Evolutionary conservation across 169 alveolate genomes (phyloP).

Genomic region (Neospora caninum): DNA sequence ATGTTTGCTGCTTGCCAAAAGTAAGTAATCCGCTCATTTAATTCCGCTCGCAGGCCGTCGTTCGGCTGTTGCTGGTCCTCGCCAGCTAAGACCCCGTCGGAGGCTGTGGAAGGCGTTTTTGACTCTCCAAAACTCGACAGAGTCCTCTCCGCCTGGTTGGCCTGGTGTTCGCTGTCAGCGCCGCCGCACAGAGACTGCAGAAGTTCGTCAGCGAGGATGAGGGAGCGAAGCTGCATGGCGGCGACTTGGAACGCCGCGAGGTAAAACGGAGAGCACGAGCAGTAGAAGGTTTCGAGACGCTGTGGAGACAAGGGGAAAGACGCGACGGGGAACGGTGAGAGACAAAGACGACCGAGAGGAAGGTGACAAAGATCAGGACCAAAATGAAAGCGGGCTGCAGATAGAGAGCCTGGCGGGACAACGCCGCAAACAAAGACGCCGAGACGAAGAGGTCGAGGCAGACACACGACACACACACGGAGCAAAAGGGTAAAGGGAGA

Average conservation of each 20-base stretch:
- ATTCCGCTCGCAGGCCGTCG: background rate
- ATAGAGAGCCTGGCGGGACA: too few species aligned
- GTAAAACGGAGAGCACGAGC: background rate
- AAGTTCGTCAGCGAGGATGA: constrained; percentile 45
- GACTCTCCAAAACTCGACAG: background rate
- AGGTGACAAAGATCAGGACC: too few species aligned
- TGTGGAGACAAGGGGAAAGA: constrained; percentile 28
- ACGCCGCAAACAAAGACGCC: too few species aligned
- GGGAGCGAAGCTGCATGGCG: constrained; percentile 61
- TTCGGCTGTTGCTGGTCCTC: background rate
- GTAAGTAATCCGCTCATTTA: background rate
- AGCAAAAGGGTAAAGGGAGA: too few species aligned
- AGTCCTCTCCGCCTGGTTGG: background rate
- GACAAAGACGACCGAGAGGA: background rate
- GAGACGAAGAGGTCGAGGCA: too few species aligned
- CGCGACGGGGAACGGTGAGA: background rate
- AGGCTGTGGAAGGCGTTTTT: background rate
- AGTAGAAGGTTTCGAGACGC: constrained; percentile 16
- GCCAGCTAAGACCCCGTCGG: background rate
- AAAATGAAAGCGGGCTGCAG: too few species aligned
- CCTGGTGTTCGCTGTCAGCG: background rate
- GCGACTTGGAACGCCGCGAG: constrained; percentile 53
- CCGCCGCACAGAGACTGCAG: constrained; percentile 1
- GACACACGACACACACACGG: too few species aligned
- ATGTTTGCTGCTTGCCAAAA: constrained; percentile 44